Evolutionary conservation across 805 yeast species (phyloP).

Genomic region (Sugiyamaella boreocaroliniensis): DNA sequence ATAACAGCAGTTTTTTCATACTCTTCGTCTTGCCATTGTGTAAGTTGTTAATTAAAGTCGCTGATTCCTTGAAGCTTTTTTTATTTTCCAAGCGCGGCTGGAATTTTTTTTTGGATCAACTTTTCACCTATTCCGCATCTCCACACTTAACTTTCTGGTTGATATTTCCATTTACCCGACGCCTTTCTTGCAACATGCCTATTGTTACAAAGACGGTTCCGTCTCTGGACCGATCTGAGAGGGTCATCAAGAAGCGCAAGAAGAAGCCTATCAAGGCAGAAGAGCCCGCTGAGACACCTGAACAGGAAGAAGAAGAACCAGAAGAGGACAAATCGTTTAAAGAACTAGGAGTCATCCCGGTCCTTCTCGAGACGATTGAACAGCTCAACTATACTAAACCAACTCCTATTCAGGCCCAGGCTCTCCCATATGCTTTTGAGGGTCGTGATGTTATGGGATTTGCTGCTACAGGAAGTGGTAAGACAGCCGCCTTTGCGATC

Average conservation of each 20-base stretch:
- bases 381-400: slow-evolving; percentile 71
- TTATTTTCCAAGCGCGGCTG: neutral
- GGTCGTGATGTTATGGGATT: slow-evolving; percentile 93
- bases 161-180: too few relatives aligned
- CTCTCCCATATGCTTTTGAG: slow-evolving; percentile 83
- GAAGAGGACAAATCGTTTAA: slow-evolving; percentile 23
- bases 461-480: slow-evolving; percentile 97
- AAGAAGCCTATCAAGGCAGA: neutral
- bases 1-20: slow-evolving; percentile 20
- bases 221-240: neutral
- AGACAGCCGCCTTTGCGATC: slow-evolving; percentile 96
- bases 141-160: neutral
- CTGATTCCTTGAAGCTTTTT: slow-evolving; percentile 1
- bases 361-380: slow-evolving; percentile 67
- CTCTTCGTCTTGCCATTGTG: slow-evolving; percentile 49
- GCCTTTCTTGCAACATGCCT: neutral
- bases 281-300: neutral
- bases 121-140: neutral
- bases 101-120: neutral
- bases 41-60: neutral
- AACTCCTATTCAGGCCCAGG: slow-evolving; percentile 87
- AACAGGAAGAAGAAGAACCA: slow-evolving; percentile 5
- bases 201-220: neutral
- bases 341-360: slow-evolving; percentile 32
- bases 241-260: neutral